Conservation (phyloP, 257 asterid species). For the Penstemon newberryi region DNA sequence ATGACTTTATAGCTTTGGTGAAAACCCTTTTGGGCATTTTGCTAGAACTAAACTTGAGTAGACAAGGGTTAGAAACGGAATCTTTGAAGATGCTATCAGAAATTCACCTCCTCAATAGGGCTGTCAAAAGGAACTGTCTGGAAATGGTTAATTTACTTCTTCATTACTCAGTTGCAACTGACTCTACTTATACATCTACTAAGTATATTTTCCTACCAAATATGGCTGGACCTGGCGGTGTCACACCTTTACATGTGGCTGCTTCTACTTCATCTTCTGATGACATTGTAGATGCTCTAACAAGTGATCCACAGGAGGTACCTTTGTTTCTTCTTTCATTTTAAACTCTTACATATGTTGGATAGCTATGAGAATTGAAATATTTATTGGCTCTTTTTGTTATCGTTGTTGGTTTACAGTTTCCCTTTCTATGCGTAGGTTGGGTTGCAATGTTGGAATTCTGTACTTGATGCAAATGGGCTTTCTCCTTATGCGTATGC, state of each 20-base stretch:
- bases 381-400: not conserved
- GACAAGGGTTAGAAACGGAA: constrained; percentile 47
- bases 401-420: no score
- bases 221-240: constrained; percentile 80
- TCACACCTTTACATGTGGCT: constrained; percentile 85
- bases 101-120: constrained; percentile 75
- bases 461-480: constrained; percentile 69
- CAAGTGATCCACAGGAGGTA: constrained; percentile 84
- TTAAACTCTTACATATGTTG: not conserved
- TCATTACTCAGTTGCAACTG: constrained; percentile 39
- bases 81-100: constrained; percentile 72
- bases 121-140: constrained; percentile 66
- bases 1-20: constrained; percentile 65
- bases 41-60: constrained; percentile 57
- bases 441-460: constrained; percentile 71
- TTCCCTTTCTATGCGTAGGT: constrained; percentile 40
- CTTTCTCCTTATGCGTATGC: constrained; percentile 78
- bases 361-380: no score
- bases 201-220: constrained; percentile 58
- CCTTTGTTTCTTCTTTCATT: constrained; percentile 1
- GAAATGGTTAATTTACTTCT: constrained; percentile 63
- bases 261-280: constrained; percentile 63
- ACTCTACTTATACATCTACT: constrained; percentile 38
- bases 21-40: constrained; percentile 69
- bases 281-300: constrained; percentile 67